These are phyloP conservation scores for Brassica juncea DNA, from an alignment of 345 rosid genomes.

Conservation along the genomic window DNA sequence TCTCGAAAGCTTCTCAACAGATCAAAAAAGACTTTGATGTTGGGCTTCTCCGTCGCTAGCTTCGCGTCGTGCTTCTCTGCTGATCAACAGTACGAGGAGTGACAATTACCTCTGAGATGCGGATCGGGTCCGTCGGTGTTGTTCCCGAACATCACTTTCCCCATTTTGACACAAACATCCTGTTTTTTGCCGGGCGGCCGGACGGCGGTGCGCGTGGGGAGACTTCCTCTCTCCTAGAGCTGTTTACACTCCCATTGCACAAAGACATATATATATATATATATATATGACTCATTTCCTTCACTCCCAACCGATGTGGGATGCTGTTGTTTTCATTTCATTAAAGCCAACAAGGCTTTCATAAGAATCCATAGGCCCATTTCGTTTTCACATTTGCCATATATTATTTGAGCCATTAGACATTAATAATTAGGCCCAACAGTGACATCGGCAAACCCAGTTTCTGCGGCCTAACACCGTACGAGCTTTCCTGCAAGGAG, in stretches of 20 bases:
- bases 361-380: too few relatives aligned
- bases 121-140: constrained; percentile 23
- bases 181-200: constrained; percentile 22
- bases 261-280: too few relatives aligned
- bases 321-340: too few relatives aligned
- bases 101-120: constrained; percentile 37
- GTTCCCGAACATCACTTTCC: constrained; percentile 25
- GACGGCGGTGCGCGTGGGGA: too few relatives aligned
- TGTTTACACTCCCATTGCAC: too few relatives aligned
- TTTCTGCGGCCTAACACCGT: constrained; percentile 44
- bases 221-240: too few relatives aligned
- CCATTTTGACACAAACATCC: constrained; percentile 47
- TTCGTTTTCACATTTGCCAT: too few relatives aligned
- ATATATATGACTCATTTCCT: too few relatives aligned
- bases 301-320: too few relatives aligned
- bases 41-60: constrained; percentile 25
- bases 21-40: neutral
- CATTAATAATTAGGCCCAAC: too few relatives aligned
- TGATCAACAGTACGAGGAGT: constrained; percentile 28
- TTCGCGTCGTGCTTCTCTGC: constrained; percentile 28
- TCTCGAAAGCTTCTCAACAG: neutral
- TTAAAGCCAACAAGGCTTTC: too few relatives aligned
- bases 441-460: neutral
- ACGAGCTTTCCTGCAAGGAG: constrained; percentile 39
- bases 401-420: too few relatives aligned